phyloP scores from a whole-genome alignment of 495 filamentous ascomycete genomes.

The Bacidia rubella region DNA sequence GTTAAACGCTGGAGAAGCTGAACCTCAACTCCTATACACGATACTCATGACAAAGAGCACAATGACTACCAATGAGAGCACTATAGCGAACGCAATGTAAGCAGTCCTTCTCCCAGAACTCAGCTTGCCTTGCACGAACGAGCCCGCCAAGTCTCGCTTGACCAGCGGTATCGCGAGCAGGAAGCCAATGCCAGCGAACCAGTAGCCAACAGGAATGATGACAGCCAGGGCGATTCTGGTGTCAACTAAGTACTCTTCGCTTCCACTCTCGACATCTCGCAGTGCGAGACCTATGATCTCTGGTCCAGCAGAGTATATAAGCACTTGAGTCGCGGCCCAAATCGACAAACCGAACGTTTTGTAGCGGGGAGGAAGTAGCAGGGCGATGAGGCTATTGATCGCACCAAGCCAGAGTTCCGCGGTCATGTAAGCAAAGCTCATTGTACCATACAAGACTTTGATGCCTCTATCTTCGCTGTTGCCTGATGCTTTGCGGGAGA shows the following conservation, averaged over 20 bases:
- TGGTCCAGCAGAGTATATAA: conserved; percentile 22
- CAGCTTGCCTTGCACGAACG: conserved; percentile 7
- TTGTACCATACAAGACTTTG: conserved; percentile 20
- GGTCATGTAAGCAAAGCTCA: conserved; percentile 21
- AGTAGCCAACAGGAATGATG: conserved; percentile 21
- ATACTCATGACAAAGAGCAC: conserved; percentile 14
- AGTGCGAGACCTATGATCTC: conserved; percentile 21
- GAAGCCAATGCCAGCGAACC: conserved; percentile 21
- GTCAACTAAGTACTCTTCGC: conserved; percentile 10
- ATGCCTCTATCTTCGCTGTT: conserved; percentile 13
- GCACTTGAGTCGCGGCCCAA: conserved; percentile 16
- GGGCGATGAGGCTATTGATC: conserved; percentile 17
- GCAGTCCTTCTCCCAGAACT: conserved; percentile 1
- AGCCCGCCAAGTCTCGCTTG: conserved; percentile 13
- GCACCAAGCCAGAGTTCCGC: conserved; percentile 26
- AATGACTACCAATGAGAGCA: conserved; percentile 10
- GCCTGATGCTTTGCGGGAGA: conserved; percentile 14
- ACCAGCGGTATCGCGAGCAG: conserved; percentile 16
- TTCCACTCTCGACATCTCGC: conserved; percentile 12
- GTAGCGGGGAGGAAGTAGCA: conserved; percentile 19
- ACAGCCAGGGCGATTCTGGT: conserved; percentile 17
- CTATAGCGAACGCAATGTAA: conserved; percentile 4
- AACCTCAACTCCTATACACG: conserved; percentile 11
- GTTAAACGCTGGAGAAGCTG: neutral
- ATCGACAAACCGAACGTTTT: conserved; percentile 26